These are phyloP conservation scores for Nothomitra cinnamomea DNA, from an alignment of 2,329 filamentous ascomycete genomes.

Conservation along the genomic window DNA sequence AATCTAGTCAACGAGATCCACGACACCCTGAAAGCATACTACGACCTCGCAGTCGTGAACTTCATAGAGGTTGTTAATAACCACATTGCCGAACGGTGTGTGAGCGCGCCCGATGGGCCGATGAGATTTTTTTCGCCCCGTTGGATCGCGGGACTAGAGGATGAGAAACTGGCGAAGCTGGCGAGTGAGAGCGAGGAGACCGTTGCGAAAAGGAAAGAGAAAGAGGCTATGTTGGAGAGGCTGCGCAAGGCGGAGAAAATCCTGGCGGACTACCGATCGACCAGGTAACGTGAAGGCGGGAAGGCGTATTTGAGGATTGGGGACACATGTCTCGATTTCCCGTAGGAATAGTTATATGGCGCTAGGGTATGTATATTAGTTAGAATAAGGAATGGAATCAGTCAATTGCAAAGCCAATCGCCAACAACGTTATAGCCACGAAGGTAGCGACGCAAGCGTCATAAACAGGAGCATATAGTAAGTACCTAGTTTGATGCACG, in stretches of 20 bases:
- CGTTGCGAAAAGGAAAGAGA: neutral
- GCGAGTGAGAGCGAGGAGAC: neutral
- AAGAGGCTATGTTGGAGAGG: neutral
- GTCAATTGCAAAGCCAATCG: too few species aligned
- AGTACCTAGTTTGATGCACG: too few species aligned
- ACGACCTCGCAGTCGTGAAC: conserved; percentile 40
- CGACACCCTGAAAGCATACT: conserved; percentile 42
- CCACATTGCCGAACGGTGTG: neutral
- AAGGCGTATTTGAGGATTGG: too few species aligned
- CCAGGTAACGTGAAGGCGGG: too few species aligned
- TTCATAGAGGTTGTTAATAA: conserved; percentile 35
- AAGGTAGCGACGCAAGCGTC: too few species aligned
- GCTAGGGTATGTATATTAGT: too few species aligned
- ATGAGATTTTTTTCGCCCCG: neutral
- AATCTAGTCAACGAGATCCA: conserved; percentile 35
- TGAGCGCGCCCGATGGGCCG: neutral
- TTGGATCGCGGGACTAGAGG: neutral
- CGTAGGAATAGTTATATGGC: too few species aligned
- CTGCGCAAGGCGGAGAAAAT: neutral
- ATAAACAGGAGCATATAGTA: too few species aligned
- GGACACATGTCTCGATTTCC: too few species aligned
- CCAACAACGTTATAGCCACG: too few species aligned
- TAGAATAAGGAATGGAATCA: too few species aligned
- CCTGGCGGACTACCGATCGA: neutral
- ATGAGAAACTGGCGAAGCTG: neutral